Evolutionary conservation across 495 filamentous ascomycete genomes (phyloP), one percentile per base, ranked within the genome.

Genomic region (Penicillium lagena): DNA sequence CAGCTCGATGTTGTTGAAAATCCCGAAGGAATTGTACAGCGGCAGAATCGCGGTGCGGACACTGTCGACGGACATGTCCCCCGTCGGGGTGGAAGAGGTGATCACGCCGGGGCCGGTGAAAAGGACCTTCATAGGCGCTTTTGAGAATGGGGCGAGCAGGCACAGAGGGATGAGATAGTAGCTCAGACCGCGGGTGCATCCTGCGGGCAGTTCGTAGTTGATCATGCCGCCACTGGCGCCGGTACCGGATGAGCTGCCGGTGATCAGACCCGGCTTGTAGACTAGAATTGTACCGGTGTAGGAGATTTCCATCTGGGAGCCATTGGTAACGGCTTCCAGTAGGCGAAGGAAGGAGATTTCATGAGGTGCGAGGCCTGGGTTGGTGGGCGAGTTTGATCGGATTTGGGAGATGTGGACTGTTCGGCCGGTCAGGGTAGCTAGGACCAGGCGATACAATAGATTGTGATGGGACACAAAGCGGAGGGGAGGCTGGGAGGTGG

Each of bases 321-420:
- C 94, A 78, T 99, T 99, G 59, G 94, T 97, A 54, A 99, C 75
- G 42, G 85, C 73, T 61, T 97, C 93, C 52, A 99, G 82, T 7
- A 99, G 84, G 40, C 94, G 93, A 12, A 99, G 77, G 68, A 99
- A 88, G 30, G 91, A 95, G 57, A 96, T 81, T 70, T 99, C 94
- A 71, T 94, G 86, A 38, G 87, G 81, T 40, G 86, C 80, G 37
- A 99, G 85, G 53, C 94, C 94, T 7, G 93, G 89, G 51, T 84
- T 78, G 12, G 85, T 89, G 38, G 83, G 78, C 27, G 89, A 95
- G 32, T 83, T 82, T 29, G 87, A 74, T 46, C 94, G 87, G 68
- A 99, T 97, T 63, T 90, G 83, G 30, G 90, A 91, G 59, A 99
- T 87, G 62, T 90, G 89, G 31, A 99, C 67, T 7, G 91, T 81